Evolutionary conservation across 441 rosid species (phyloP).

Genomic region (Erodium trifolium): DNA sequence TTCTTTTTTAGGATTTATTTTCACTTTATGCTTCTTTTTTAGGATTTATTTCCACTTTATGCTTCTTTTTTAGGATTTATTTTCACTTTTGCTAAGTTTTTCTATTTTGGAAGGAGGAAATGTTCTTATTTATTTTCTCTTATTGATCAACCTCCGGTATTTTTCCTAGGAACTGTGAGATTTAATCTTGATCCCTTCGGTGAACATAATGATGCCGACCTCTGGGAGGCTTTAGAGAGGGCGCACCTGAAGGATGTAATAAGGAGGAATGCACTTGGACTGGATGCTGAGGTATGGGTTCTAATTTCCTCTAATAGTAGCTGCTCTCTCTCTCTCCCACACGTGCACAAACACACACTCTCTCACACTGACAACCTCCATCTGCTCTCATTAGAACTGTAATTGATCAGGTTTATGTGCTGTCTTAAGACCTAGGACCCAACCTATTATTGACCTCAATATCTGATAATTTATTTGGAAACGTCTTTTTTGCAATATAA

Average conservation of each 20-base stretch:
- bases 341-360: no score
- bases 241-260: conserved; percentile 82
- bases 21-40: not conserved
- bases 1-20: not conserved
- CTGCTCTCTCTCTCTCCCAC: no score
- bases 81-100: not conserved
- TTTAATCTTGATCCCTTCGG: conserved; percentile 90
- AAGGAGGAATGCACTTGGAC: conserved; percentile 65
- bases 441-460: no score
- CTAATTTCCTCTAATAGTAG: not conserved
- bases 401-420: not conserved
- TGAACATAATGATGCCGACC: conserved; percentile 84
- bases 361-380: no score
- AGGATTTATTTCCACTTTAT: not conserved
- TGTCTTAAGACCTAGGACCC: not conserved
- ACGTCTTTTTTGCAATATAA: no score
- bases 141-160: conserved; percentile 13
- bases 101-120: not conserved
- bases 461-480: no score
- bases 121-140: not conserved
- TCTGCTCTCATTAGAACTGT: not conserved
- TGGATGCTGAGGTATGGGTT: conserved; percentile 64
- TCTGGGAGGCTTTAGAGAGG: conserved; percentile 91
- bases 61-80: not conserved
- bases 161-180: conserved; percentile 65